These are phyloP conservation scores for Pseudocercospora musae DNA, from an alignment of 2,329 filamentous ascomycete genomes.

Conservation along the genomic window DNA sequence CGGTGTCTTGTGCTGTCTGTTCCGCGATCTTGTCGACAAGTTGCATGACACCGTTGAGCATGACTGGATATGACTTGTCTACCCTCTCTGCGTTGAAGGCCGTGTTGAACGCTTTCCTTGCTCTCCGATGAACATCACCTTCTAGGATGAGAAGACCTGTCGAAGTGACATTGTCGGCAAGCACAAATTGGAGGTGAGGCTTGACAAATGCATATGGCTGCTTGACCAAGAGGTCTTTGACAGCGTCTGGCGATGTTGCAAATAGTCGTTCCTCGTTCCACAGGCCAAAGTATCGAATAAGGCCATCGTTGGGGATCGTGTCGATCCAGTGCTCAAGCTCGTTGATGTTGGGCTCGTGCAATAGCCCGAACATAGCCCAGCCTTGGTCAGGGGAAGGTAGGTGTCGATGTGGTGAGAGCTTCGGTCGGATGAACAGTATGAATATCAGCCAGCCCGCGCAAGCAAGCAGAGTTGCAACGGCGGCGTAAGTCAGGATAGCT, in stretches of 20 bases:
- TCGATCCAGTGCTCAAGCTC: conserved; percentile 17
- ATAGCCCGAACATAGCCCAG: conserved; percentile 6
- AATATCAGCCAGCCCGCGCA: neutral
- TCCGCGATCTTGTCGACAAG: neutral
- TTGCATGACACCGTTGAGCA: conserved; percentile 7
- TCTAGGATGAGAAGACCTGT: conserved; percentile 17
- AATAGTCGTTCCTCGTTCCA: conserved; percentile 16
- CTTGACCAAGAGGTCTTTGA: conserved; percentile 8
- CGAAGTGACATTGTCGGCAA: conserved; percentile 6
- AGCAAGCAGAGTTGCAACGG: too few species aligned
- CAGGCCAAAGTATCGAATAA: conserved; percentile 16
- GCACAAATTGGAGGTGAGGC: conserved; percentile 7
- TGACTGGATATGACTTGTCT: conserved; percentile 13
- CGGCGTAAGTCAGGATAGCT: too few species aligned
- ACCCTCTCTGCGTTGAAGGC: conserved; percentile 12
- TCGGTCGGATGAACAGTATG: neutral
- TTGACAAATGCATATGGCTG: conserved; percentile 11
- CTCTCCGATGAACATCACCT: conserved; percentile 11
- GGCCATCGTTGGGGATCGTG: conserved; percentile 9
- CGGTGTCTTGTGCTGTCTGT: neutral
- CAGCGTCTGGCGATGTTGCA: conserved; percentile 6
- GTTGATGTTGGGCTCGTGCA: conserved; percentile 11
- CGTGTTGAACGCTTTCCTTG: conserved; percentile 9
- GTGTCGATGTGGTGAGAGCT: conserved; percentile 1
- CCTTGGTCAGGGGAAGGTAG: conserved; percentile 11